Base-by-base conservation (phyloP, 2,329 filamentous ascomycete genomes). In the Claviceps pusilla region DNA sequence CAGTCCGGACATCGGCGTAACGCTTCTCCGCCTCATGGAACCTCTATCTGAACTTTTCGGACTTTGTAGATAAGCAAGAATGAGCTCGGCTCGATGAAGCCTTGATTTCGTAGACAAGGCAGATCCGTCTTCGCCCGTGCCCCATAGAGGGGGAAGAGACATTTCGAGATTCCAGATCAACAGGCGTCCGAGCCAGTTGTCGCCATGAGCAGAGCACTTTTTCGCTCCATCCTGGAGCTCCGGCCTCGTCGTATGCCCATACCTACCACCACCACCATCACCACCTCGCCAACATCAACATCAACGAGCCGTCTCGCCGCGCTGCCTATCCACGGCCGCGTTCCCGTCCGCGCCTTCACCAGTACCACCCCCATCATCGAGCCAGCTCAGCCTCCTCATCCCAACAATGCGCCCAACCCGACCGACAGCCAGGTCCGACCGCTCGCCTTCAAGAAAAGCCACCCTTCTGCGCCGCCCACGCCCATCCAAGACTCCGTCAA, bases 141-240 rank as follows among this genome's bases (percentile, higher is more conserved):
- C 14, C 14, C 14, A n/a, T 41, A 16, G 5, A n/a, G 39, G 14
- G 39, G 39, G 14, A 16, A 41, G 5, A n/a, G 16, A 12, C 3
- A 39, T 16, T 16, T 39, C 37, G 14, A 41, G 39, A n/a, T 7
- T 7, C 4, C 57, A 55, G 24, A 51, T 24, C 12, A 35, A 39
- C 37, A 50, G 51, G 24, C 19, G 50, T 51, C 47, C 41, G 9
- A 19, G 24, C 61, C 61, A 60, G 55, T 59, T 64, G 58, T 53
- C 54, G 63, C 48, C 49, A 80, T 80, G 77, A 79, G 76, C 66
- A 75, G 80, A 65, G 74, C 78, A 59, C 70, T 86, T 58, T 73
- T 84, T 61, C 78, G 79, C 72, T 83, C 80, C 69, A 70, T 81
- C 49, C 67, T 82, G 69, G 81, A 83, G 73, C 74, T 82, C 52